Percentiles rank a stretch among this genome's conserved stretches.
Evolutionary conservation across 139 green algal species (phyloP).

Genomic region (Asterochloris sp.): DNA sequence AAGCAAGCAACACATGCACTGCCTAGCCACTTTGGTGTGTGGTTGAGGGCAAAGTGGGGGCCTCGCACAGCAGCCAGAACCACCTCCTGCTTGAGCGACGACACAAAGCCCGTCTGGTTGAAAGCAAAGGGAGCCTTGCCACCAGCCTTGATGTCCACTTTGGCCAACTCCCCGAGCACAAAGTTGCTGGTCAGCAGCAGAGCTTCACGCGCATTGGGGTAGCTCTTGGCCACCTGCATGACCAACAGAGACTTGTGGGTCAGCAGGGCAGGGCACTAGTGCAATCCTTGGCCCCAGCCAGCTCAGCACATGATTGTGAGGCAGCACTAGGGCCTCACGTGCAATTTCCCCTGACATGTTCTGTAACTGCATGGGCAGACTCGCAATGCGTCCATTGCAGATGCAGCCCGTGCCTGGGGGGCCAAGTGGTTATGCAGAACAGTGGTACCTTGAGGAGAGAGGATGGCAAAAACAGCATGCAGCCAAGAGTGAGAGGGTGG

Average conservation of each 20-base stretch:
- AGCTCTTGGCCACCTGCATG: conserved; percentile 53
- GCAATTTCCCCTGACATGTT: not conserved
- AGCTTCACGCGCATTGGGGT: conserved; percentile 49
- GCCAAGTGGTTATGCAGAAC: no score
- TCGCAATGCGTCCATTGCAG: no score
- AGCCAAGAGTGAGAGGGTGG: no score
- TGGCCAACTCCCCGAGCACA: conserved; percentile 56
- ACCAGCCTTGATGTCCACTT: conserved; percentile 6
- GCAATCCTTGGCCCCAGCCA: not conserved
- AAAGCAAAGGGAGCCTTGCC: conserved; percentile 7
- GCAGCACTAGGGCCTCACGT: no score
- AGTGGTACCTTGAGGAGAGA: no score
- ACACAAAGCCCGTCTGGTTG: conserved; percentile 5
- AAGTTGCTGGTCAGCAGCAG: conserved; percentile 78
- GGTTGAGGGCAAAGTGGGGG: no score
- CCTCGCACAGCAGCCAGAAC: no score
- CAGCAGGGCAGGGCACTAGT: not conserved
- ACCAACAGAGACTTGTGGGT: not conserved
- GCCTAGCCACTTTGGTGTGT: no score
- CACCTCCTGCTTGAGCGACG: conserved; percentile 18
- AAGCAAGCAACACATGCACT: no score
- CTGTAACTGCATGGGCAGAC: no score
- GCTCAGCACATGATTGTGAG: not conserved
- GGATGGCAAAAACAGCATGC: no score
- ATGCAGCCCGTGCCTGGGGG: no score